These are phyloP conservation scores for Podila minutissima DNA, from an alignment of 192 early-diverging fungal genomes.

Conservation along the genomic window DNA sequence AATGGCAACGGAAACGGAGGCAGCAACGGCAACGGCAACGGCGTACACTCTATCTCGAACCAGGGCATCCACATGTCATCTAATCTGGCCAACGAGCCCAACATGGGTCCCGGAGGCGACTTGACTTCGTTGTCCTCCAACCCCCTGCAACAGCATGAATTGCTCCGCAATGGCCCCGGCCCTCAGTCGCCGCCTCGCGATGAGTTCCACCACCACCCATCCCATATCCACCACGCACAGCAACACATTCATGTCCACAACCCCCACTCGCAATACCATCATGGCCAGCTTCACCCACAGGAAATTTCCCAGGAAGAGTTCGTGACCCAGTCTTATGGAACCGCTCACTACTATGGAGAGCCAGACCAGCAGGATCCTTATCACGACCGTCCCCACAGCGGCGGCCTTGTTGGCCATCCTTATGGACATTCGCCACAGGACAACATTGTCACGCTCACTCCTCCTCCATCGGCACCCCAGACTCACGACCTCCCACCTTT, in stretches of 20 bases:
- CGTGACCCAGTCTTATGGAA: conserved; percentile 17
- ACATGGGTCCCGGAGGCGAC: background rate
- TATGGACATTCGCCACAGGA: conserved; percentile 32
- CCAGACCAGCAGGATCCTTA: conserved; percentile 37
- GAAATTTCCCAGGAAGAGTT: conserved; percentile 9
- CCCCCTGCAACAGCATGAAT: conserved; percentile 24
- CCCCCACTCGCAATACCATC: background rate
- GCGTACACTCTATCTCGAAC: background rate
- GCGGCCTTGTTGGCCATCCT: conserved; percentile 40
- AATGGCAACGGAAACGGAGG: conserved; percentile 9
- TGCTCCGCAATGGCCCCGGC: conserved; percentile 15
- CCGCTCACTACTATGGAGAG: conserved; percentile 38
- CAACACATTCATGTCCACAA: conserved; percentile 5
- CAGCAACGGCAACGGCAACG: conserved; percentile 17
- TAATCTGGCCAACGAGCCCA: background rate
- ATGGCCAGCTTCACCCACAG: conserved; percentile 12
- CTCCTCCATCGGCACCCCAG: conserved; percentile 37
- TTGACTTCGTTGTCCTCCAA: conserved; percentile 11
- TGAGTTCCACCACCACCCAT: conserved; percentile 32
- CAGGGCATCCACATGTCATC: conserved; percentile 1
- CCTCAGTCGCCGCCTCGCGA: conserved; percentile 19
- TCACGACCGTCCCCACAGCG: conserved; percentile 35
- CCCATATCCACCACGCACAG: conserved; percentile 22
- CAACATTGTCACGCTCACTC: conserved; percentile 29
- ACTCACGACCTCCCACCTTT: conserved; percentile 45